phyloP scores from a whole-genome alignment of 768 basidiomycete species.

The Kockovaella imperatae region DNA sequence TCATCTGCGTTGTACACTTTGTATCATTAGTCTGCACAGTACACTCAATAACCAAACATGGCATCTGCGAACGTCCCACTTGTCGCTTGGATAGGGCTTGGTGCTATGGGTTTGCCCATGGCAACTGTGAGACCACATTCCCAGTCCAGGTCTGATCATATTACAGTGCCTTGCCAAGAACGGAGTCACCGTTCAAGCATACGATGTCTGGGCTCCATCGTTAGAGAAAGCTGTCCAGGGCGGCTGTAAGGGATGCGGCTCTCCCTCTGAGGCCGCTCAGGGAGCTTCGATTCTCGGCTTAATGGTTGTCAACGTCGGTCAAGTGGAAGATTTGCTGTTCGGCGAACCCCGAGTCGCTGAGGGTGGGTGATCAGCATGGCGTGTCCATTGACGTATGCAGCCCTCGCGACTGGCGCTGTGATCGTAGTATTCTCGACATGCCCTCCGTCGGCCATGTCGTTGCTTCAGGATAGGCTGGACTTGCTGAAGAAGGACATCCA shows the following conservation, averaged over 20 bases:
- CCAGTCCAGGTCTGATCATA: neutral
- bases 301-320: constrained; percentile 37
- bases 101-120: constrained; percentile 40
- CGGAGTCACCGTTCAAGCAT: constrained; percentile 32
- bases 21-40: too few species aligned
- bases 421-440: constrained; percentile 41
- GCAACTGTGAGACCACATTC: constrained; percentile 14
- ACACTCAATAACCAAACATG: too few species aligned
- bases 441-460: constrained; percentile 23
- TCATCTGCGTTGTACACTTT: too few species aligned
- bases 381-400: constrained; percentile 5
- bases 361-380: constrained; percentile 4
- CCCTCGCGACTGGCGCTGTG: constrained; percentile 18
- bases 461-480: constrained; percentile 23
- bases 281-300: constrained; percentile 32
- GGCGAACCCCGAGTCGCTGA: constrained; percentile 19
- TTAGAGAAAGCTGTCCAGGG: constrained; percentile 28
- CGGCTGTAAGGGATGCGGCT: constrained; percentile 14
- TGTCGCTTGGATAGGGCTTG: constrained; percentile 36
- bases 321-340: constrained; percentile 34
- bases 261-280: constrained; percentile 21
- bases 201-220: constrained; percentile 38
- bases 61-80: too few species aligned
- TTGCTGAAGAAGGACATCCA: constrained; percentile 28
- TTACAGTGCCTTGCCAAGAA: constrained; percentile 17